A percentile compares a stretch with the other conserved stretches of the same genome.
Evolutionary conservation across 371 early-diverging fungal genomes (phyloP).

Genomic region (Dichotomocladium elegans): DNA sequence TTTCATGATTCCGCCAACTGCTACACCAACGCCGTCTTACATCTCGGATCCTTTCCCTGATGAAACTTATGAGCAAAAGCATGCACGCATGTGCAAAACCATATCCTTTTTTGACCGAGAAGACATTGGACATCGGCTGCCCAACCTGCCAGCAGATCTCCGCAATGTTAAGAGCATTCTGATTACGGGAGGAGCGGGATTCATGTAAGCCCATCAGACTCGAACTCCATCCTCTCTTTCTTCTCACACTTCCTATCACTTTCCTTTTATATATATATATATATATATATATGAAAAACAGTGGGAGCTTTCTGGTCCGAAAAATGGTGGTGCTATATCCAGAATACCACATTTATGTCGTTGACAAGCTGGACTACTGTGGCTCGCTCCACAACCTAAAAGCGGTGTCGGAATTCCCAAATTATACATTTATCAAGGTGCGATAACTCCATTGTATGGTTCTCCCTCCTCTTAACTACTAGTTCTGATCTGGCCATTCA

Average conservation of each 20-base stretch:
- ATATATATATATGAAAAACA: too few relatives aligned
- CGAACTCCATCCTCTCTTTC: too few relatives aligned
- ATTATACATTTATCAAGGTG: conserved; percentile 70
- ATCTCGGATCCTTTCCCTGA: not conserved
- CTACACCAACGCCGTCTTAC: not conserved
- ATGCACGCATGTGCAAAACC: conserved; percentile 21
- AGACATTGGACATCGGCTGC: conserved; percentile 43
- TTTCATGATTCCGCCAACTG: not conserved
- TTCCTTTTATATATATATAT: too few relatives aligned
- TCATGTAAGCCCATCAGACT: conserved; percentile 86
- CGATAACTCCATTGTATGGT: not conserved
- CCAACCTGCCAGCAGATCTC: conserved; percentile 26
- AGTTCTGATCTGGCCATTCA: not conserved
- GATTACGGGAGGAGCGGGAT: conserved; percentile 88
- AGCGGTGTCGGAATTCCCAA: conserved; percentile 49
- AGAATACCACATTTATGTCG: conserved; percentile 64
- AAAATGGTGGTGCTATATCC: conserved; percentile 68
- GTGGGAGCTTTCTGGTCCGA: conserved; percentile 60
- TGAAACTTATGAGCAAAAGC: conserved; percentile 11
- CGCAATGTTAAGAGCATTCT: conserved; percentile 54
- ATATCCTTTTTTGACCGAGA: conserved; percentile 35
- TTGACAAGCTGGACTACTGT: conserved; percentile 85
- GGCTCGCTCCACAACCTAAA: conserved; percentile 66
- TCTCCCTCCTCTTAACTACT: too few relatives aligned
- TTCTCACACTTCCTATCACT: too few relatives aligned